Base-by-base conservation (phyloP, 352 stramenopile species). In the Phytophthora pluvialis region DNA sequence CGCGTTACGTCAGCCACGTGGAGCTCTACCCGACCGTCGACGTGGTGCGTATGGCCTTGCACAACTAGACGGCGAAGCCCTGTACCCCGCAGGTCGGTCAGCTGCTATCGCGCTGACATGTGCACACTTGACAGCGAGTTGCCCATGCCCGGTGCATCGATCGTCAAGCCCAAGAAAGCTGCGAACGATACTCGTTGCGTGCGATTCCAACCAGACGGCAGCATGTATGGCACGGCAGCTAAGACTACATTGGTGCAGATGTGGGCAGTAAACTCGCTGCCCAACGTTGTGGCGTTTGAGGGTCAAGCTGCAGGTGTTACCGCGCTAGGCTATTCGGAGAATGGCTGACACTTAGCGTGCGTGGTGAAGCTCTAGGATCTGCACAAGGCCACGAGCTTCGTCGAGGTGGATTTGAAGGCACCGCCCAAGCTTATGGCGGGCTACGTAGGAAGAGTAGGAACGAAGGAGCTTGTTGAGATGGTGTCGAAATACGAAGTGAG, bases 121-220 rank as follows among this genome's bases (percentile, higher is more conserved):
- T 77, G 78, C 40, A 71, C 70, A 12, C 65, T 89, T 9, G 77
- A 80, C n/a, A 76, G 80, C n/a, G 74, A 81, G 47, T 33, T 72
- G n/a, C 46, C 59, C 10, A 72, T 74, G 65, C 70, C 70, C n/a
- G 47, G 59, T n/a, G 25, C 55, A 42, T 47, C 70, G 4, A 18
- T 39, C 0, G 64, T 52, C n/a, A 68, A 72, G n/a, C 50, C 48
- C 0, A 62, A 57, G n/a, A 79, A 79, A 40, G 60, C 50, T 3
- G 35, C 56, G 3, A 83, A 92, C 31, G 72, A 81, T 32, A 64
- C 61, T 12, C 76, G 78, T 29, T 78, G 70, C 28, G 60, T 78
- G 8, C 64, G 70, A 11, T 97, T 99, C 64, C 97, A 99, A 77
- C 96, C 96, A 10, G 97, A 99, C 74, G 97, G 97, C 43, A 81